Evolutionary conservation across 768 basidiomycete species (phyloP).

Genomic region (Fibroporia radiculosa): DNA sequence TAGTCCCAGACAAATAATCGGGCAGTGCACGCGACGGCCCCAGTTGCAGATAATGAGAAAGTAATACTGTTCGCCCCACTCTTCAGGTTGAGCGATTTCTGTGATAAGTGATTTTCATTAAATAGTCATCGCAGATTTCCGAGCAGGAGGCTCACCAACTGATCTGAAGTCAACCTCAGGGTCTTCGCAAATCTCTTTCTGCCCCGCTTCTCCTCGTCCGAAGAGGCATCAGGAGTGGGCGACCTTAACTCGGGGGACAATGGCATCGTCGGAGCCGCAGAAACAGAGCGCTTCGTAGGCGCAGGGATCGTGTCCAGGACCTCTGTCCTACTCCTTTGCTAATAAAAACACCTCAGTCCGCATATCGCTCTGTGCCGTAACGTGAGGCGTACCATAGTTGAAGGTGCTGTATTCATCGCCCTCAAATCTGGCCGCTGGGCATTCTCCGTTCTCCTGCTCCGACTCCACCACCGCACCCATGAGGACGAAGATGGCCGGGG

Average conservation of each 20-base stretch:
- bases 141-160: slow-evolving; percentile 65
- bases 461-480: slow-evolving; percentile 85
- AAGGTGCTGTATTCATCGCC: background rate
- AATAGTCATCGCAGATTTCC: background rate
- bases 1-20: slow-evolving; percentile 95
- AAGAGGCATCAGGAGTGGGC: background rate
- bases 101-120: background rate
- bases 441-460: slow-evolving; percentile 30
- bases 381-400: slow-evolving; percentile 1
- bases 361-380: background rate
- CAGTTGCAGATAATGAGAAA: slow-evolving; percentile 83
- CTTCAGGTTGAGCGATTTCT: slow-evolving; percentile 84
- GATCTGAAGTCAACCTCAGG: slow-evolving; percentile 86
- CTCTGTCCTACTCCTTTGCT: slow-evolving; percentile 1
- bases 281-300: slow-evolving; percentile 1
- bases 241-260: background rate
- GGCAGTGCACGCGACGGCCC: slow-evolving; percentile 78
- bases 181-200: slow-evolving; percentile 81
- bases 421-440: slow-evolving; percentile 9
- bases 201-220: background rate
- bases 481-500: slow-evolving; percentile 44
- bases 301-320: background rate
- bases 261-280: background rate
- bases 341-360: background rate
- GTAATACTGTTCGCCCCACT: slow-evolving; percentile 87